Percentiles rank a stretch among this genome's conserved stretches.
These are phyloP conservation scores for Suillus clintonianus DNA, from an alignment of 768 basidiomycete genomes.

Conservation along the genomic window DNA sequence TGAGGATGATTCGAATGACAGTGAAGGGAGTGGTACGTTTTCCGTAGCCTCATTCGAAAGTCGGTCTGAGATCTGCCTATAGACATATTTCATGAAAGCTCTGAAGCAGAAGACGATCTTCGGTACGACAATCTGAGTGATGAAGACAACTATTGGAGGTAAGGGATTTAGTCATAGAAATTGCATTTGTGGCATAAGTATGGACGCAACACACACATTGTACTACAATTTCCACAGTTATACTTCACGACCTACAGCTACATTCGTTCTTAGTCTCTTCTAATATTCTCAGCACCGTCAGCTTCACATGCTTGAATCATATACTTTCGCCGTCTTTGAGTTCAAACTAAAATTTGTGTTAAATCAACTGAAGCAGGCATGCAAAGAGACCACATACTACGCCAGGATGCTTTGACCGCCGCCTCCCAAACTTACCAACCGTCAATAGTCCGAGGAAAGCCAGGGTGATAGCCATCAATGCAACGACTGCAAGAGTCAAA, in stretches of 20 bases:
- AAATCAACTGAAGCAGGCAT: background rate
- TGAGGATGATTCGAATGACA: slow-evolving; percentile 50
- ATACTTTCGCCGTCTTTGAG: slow-evolving; percentile 12
- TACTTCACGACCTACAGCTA: slow-evolving; percentile 12
- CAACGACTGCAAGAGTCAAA: slow-evolving; percentile 45
- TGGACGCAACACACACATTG: slow-evolving; percentile 5
- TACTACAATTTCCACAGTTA: slow-evolving; percentile 21
- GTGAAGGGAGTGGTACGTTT: slow-evolving; percentile 40
- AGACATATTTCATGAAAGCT: slow-evolving; percentile 63
- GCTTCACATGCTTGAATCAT: background rate
- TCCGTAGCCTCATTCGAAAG: background rate
- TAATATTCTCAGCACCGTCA: slow-evolving; percentile 8
- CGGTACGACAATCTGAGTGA: slow-evolving; percentile 28
- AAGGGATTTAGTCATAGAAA: slow-evolving; percentile 8
- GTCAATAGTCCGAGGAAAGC: slow-evolving; percentile 41
- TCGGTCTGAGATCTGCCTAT: slow-evolving; percentile 7
- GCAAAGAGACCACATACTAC: slow-evolving; percentile 17
- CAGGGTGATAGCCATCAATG: slow-evolving; percentile 40
- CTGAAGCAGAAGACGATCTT: slow-evolving; percentile 48
- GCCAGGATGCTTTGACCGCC: background rate
- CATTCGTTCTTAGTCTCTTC: slow-evolving; percentile 16
- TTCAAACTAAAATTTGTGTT: slow-evolving; percentile 20
- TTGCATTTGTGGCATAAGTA: slow-evolving; percentile 13
- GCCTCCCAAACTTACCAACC: slow-evolving; percentile 20
- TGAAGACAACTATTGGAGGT: slow-evolving; percentile 38